Base-by-base conservation (phyloP, 2,329 filamentous ascomycete genomes). In the Atkinsonella hypoxylon region DNA sequence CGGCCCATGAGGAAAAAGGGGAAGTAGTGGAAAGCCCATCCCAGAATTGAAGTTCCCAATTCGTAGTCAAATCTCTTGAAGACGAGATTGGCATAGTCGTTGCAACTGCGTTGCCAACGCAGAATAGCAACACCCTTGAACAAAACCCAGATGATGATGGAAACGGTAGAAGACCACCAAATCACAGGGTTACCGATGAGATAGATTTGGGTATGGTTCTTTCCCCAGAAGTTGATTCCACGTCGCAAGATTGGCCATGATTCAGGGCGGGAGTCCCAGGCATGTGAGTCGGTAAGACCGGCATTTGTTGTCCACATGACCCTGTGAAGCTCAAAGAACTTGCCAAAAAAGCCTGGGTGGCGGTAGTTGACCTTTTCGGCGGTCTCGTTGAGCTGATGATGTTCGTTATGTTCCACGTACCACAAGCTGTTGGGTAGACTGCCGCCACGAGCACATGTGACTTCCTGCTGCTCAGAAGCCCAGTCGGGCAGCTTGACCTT, bases 231-330 rank as follows among this genome's bases (percentile, higher is more conserved):
- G 74, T 98, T 98, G 77, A 98, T 98, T 61, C 93, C 93, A 55
- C 93, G 88, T 58, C 81, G 81, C 48, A 98, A 81, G 51, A 94
- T 79, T 20, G 93, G 93, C 93, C 93, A 98, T 7, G 89, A 91
- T 34, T 82, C 81, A 32, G 93, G 93, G 44, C 93, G 87, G 45
- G 93, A 97, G 66, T 98, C 93, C 93, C 94, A 98, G 48, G 90
- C 89, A 64, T 98, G 93, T 17, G 90, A 95, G 62, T 98, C 93
- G 26, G 93, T 88, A 46, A 98, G 81, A 42, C 93, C 93, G 32
- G 93, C 93, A 64, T 98, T 98, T 36, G 93, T 98, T 61, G 79
- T 89, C 93, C 93, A 98, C 93, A 98, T 98, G 56, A 98, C 93
- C 68, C 87, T 84, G 65, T 98, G 90, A 43, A 98, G 77, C 71